A percentile compares a stretch with the other conserved stretches of the same genome.
Evolutionary conservation across 2,329 filamentous ascomycete genomes (phyloP).

Genomic region (Aspergillus sp.): DNA sequence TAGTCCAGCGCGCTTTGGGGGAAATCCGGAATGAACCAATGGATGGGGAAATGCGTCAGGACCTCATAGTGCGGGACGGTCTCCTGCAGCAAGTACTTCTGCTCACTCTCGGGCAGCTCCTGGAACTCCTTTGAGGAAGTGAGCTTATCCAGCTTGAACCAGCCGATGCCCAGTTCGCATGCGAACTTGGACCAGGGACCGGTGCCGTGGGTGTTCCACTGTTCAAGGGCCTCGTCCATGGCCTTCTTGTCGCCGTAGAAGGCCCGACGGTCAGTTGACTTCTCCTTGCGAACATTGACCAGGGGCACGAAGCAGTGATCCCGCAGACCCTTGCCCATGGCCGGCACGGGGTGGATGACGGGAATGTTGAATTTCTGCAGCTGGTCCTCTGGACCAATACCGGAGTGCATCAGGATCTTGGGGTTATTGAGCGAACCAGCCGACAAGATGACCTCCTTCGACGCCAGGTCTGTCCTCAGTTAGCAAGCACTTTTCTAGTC

Average conservation of each 20-base stretch:
- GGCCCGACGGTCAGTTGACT: not conserved
- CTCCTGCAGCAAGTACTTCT: conserved; percentile 40
- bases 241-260: not conserved
- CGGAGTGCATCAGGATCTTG: conserved; percentile 43
- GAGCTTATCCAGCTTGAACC: conserved; percentile 38
- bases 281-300: not conserved
- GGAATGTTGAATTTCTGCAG: conserved; percentile 38
- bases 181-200: conserved; percentile 29
- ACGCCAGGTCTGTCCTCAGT: conserved; percentile 20
- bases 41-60: conserved; percentile 42
- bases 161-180: conserved; percentile 28
- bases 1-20: conserved; percentile 34
- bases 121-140: conserved; percentile 44
- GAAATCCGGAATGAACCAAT: conserved; percentile 37
- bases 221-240: not conserved
- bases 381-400: conserved; percentile 40
- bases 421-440: conserved; percentile 35
- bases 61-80: conserved; percentile 56
- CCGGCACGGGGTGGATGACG: conserved; percentile 33
- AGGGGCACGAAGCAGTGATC: not conserved
- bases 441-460: conserved; percentile 35
- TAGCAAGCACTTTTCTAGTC: not conserved
- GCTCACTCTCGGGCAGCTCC: conserved; percentile 39
- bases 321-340: conserved; percentile 34
- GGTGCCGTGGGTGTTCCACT: conserved; percentile 15